phyloP scores from a whole-genome alignment of 352 stramenopile species.

The Phytophthora pistaciae region DNA sequence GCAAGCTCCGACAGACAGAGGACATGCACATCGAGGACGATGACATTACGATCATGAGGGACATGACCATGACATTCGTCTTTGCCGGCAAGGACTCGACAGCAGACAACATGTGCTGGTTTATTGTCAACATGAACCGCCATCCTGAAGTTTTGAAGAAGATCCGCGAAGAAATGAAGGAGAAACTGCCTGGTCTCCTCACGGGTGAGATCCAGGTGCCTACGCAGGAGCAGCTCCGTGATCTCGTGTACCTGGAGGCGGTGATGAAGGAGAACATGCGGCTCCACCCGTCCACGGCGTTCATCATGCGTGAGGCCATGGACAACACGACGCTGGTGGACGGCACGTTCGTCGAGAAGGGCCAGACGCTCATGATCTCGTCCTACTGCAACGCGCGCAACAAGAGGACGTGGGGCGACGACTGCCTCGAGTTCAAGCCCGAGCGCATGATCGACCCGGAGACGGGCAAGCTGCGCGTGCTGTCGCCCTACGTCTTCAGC shows the following conservation, averaged over 20 bases:
- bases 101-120: slow-evolving; percentile 70
- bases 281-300: slow-evolving; percentile 65
- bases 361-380: slow-evolving; percentile 33
- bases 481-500: slow-evolving; percentile 37
- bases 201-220: slow-evolving; percentile 37
- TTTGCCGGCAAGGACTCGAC: slow-evolving; percentile 85
- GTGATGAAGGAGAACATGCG: slow-evolving; percentile 74
- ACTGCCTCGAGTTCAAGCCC: slow-evolving; percentile 63
- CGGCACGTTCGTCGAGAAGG: slow-evolving; percentile 39
- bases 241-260: slow-evolving; percentile 70
- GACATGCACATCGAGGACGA: slow-evolving; percentile 33
- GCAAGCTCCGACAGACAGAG: slow-evolving; percentile 29
- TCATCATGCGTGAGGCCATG: slow-evolving; percentile 60
- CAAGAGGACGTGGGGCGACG: slow-evolving; percentile 53
- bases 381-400: slow-evolving; percentile 46
- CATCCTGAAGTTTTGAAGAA: slow-evolving; percentile 60
- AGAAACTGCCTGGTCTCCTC: slow-evolving; percentile 43
- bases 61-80: slow-evolving; percentile 82
- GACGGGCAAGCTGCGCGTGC: slow-evolving; percentile 41
- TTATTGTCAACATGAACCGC: slow-evolving; percentile 72
- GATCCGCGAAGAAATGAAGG: slow-evolving; percentile 64
- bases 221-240: slow-evolving; percentile 49
- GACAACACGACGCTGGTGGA: slow-evolving; percentile 41
- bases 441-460: slow-evolving; percentile 66
- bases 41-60: slow-evolving; percentile 58